Conservation (phyloP, 495 filamentous ascomycete species). For the Tricharina praecox region DNA sequence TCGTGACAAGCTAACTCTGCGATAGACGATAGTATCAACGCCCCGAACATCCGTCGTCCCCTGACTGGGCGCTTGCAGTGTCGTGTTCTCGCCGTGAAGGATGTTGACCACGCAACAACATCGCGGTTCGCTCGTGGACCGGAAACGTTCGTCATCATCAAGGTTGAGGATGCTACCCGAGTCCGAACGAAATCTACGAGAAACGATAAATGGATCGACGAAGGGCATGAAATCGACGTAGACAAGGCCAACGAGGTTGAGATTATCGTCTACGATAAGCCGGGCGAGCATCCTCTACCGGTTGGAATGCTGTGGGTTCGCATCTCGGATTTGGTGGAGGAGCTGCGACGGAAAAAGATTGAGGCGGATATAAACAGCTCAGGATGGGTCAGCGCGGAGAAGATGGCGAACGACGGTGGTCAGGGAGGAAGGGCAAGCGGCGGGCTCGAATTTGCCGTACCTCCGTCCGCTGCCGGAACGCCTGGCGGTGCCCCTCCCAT, state of each 20-base stretch:
- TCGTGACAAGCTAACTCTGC: conserved; percentile 14
- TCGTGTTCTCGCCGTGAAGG: conserved; percentile 70
- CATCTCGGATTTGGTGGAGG: conserved; percentile 92
- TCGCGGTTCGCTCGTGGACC: conserved; percentile 75
- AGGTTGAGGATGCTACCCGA: conserved; percentile 85
- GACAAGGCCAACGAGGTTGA: conserved; percentile 99
- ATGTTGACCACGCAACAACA: conserved; percentile 85
- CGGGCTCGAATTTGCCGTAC: conserved; percentile 9
- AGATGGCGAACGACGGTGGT: conserved; percentile 44
- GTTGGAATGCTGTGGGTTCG: conserved; percentile 93
- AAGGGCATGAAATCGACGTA: conserved; percentile 75
- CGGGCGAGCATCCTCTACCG: conserved; percentile 70
- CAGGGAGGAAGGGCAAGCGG: conserved; percentile 31
- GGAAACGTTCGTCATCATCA: conserved; percentile 87
- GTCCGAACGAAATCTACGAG: conserved; percentile 75
- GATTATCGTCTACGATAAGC: conserved; percentile 91
- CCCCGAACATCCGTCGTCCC: conserved; percentile 84
- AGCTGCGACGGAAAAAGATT: conserved; percentile 93
- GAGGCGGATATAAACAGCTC: conserved; percentile 78
- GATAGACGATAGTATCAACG: conserved; percentile 88
- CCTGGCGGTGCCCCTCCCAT: conserved; percentile 9
- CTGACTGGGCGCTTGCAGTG: conserved; percentile 77
- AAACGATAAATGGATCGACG: conserved; percentile 78
- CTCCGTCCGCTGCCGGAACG: conserved; percentile 11
- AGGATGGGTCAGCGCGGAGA: conserved; percentile 93